Evolutionary conservation across 805 yeast species (phyloP), one percentile per base, ranked within the genome.

Genomic region (Candida khao-thaluensis): DNA sequence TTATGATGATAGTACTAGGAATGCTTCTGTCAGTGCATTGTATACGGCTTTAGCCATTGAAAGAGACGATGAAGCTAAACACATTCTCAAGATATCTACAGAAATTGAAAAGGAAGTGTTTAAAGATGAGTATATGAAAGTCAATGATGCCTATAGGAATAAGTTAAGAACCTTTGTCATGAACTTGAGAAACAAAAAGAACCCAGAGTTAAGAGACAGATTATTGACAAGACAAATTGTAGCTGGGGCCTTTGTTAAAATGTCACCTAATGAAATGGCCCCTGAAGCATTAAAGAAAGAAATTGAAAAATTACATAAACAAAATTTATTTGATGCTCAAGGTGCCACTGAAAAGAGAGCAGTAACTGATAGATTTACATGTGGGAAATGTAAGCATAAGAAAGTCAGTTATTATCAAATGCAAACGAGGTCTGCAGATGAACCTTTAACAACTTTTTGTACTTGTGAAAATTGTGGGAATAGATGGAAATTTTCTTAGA

Each of bases 371-470:
- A 75, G 98, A 62, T 93, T 93, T 62, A 84, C 95, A 1, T 93
- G 99, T 66, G 97, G 98, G 36, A 93, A 91, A 63, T 93, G 99
- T 77, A 93, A 91, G 66, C 91, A 89, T 61, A 89, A 90, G 74
- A 89, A 88, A 71, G 99, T 93, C 29, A 85, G 95, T 52, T 93
- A 93, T 62, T 91, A 90, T 64, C 99, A 93, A 69, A 77, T 93
- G 83, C 99, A 93, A 72, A 93, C 99, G 23, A 76, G 99, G 65
- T 86, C 96, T 42, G 99, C 99, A 14, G 99, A 93, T 78, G 99
- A 93, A 66, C 99, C 99, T 43, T 76, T 93, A 55, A 93, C 99
- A 6, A 93, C 99, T 1, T 93, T 93, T 60, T 93, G 99, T 71
- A 90, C 96, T 3, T 93, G 99, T 70, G 97, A 90, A 56, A 87